These are phyloP conservation scores for Populus trichocarpa DNA, from an alignment of 441 rosid species.

Conservation along the genomic window DNA sequence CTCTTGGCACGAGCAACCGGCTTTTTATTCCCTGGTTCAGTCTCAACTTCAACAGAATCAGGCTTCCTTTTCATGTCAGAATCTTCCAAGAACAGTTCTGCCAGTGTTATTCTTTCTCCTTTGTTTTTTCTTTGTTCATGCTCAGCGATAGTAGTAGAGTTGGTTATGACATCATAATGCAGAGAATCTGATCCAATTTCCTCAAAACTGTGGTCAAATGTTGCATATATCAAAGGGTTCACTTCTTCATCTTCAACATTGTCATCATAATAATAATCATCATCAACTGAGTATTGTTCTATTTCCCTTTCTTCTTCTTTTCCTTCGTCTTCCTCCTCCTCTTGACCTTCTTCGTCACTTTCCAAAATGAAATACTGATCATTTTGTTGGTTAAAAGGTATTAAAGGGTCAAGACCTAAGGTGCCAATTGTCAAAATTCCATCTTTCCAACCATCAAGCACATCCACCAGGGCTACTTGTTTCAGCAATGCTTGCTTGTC, in stretches of 20 bases:
- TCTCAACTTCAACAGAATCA: conserved; percentile 10
- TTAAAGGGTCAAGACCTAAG: conserved; percentile 68
- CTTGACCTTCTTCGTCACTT: conserved; percentile 13
- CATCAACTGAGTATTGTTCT: conserved; percentile 19
- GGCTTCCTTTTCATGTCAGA: conserved; percentile 36
- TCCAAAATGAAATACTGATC: conserved; percentile 25
- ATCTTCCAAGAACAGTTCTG: conserved; percentile 73
- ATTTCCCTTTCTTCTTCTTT: conserved; percentile 28
- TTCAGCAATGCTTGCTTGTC: conserved; percentile 58
- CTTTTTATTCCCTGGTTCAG: conserved; percentile 30
- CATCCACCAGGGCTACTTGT: conserved; percentile 57
- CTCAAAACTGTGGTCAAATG: conserved; percentile 26
- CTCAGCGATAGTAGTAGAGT: neutral
- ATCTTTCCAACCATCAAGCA: conserved; percentile 70
- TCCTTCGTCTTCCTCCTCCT: conserved; percentile 8
- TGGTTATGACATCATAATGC: neutral
- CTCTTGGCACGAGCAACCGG: conserved; percentile 23
- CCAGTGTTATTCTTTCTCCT: conserved; percentile 65
- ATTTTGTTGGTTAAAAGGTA: conserved; percentile 34
- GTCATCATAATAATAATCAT: conserved; percentile 24
- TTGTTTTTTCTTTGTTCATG: conserved; percentile 31
- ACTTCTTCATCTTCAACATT: conserved; percentile 42
- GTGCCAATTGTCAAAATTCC: conserved; percentile 86
- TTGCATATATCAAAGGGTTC: conserved; percentile 55
- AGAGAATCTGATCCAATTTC: conserved; percentile 12